These are phyloP conservation scores for Pleurotus salmoneostramineus DNA, from an alignment of 768 basidiomycete genomes.

Conservation along the genomic window DNA sequence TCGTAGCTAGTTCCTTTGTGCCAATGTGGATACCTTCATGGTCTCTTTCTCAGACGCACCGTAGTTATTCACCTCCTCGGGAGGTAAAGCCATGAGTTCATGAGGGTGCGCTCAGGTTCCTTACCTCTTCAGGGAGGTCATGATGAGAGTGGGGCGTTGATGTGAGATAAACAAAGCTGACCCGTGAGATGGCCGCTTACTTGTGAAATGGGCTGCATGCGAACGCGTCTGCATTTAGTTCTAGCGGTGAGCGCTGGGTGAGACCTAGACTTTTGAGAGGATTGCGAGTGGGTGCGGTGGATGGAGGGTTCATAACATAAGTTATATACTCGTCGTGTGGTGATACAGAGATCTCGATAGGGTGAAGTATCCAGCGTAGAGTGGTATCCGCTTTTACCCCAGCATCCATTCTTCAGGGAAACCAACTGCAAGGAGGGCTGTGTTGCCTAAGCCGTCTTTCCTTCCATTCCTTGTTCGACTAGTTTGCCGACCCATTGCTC, in stretches of 20 bases:
- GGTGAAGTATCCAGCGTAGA: not conserved
- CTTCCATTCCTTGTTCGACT: conserved; percentile 72
- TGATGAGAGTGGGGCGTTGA: not conserved
- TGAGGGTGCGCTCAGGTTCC: not conserved
- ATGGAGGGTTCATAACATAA: not conserved
- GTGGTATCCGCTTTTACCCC: not conserved
- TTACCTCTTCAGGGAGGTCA: not conserved
- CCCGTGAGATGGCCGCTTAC: not conserved
- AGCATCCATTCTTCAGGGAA: not conserved
- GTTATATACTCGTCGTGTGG: not conserved
- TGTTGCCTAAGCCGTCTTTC: conserved; percentile 40
- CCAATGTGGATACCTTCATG: too few relatives aligned
- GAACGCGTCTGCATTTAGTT: too few relatives aligned
- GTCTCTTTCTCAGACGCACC: too few relatives aligned
- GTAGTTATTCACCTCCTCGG: too few relatives aligned
- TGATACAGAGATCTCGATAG: not conserved
- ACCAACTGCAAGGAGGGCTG: not conserved
- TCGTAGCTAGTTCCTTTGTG: too few relatives aligned
- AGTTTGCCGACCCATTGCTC: conserved; percentile 76
- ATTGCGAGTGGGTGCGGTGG: not conserved
- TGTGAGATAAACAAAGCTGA: not conserved
- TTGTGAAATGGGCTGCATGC: too few relatives aligned
- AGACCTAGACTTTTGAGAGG: too few relatives aligned
- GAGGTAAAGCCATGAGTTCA: too few relatives aligned
- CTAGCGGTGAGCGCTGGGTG: too few relatives aligned